Conservation (phyloP, 1,139 yeast genomes). For the Geotrichum klebahnii region DNA sequence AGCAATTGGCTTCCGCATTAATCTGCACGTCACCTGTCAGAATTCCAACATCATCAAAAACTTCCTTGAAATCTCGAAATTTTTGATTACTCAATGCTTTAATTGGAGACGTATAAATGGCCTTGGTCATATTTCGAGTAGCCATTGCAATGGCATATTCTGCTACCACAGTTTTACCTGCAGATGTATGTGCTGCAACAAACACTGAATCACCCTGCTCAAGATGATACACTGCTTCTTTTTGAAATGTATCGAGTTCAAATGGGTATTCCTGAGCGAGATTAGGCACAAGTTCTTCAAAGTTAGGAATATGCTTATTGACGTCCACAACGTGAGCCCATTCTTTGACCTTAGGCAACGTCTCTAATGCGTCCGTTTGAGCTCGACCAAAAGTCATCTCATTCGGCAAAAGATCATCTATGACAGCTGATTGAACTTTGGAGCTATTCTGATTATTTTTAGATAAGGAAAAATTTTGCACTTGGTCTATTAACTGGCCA, state of each 20-base stretch:
- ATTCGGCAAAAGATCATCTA: conserved; percentile 74
- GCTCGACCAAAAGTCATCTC: conserved; percentile 51
- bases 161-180: conserved; percentile 98
- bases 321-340: conserved; percentile 97
- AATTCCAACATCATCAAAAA: conserved; percentile 92
- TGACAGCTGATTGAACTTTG: conserved; percentile 41
- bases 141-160: conserved; percentile 98
- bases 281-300: conserved; percentile 80
- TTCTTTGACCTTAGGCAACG: conserved; percentile 45
- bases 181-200: conserved; percentile 98
- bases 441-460: conserved; percentile 14
- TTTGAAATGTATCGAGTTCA: conserved; percentile 89
- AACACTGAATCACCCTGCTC: conserved; percentile 97
- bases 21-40: conserved; percentile 98
- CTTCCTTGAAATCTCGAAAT: conserved; percentile 85
- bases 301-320: conserved; percentile 76
- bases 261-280: conserved; percentile 94
- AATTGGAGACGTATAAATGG: conserved; percentile 94
- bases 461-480: conserved; percentile 16
- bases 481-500: conserved; percentile 12
- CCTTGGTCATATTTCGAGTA: conserved; percentile 82
- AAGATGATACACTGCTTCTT: conserved; percentile 91
- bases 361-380: conserved; percentile 24
- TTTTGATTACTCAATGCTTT: conserved; percentile 95
- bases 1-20: conserved; percentile 93